Evolutionary conservation across 345 rosid genomes (phyloP).

Genomic region (Eucalyptus albens): DNA sequence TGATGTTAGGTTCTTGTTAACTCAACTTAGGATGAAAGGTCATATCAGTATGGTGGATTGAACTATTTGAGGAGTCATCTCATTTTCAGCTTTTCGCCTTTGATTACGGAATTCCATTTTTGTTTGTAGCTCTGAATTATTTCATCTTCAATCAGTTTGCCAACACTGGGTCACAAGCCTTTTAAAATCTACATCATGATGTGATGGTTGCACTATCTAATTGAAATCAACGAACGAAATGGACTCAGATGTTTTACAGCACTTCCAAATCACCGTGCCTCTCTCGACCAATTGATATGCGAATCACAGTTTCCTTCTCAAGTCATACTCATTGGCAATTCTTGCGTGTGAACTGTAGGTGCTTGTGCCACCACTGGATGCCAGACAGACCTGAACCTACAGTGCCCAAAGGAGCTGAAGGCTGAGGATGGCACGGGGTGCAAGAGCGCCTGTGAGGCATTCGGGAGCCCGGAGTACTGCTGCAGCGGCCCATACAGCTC

Average conservation of each 20-base stretch:
- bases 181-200: background rate
- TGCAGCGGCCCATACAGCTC: slow-evolving; percentile 41
- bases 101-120: background rate
- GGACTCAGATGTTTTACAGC: background rate
- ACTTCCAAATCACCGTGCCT: background rate
- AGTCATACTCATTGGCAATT: background rate
- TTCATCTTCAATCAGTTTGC: background rate
- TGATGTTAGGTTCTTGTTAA: background rate
- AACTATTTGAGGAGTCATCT: background rate
- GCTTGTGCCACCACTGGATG: slow-evolving; percentile 49
- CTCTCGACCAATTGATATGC: background rate
- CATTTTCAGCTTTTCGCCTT: background rate
- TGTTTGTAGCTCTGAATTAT: background rate
- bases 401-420: slow-evolving; percentile 54
- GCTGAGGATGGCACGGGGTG: slow-evolving; percentile 32
- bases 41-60: background rate
- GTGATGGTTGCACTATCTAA: background rate
- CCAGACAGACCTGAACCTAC: slow-evolving; percentile 33
- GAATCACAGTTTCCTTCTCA: background rate
- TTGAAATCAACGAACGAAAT: background rate
- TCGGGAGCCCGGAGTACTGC: slow-evolving; percentile 46
- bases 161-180: background rate
- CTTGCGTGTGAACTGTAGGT: background rate
- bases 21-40: background rate
- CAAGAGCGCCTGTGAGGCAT: slow-evolving; percentile 69